These are phyloP conservation scores for Xerocomus minutiporus DNA, from an alignment of 1,284 basidiomycete genomes.

Conservation along the genomic window DNA sequence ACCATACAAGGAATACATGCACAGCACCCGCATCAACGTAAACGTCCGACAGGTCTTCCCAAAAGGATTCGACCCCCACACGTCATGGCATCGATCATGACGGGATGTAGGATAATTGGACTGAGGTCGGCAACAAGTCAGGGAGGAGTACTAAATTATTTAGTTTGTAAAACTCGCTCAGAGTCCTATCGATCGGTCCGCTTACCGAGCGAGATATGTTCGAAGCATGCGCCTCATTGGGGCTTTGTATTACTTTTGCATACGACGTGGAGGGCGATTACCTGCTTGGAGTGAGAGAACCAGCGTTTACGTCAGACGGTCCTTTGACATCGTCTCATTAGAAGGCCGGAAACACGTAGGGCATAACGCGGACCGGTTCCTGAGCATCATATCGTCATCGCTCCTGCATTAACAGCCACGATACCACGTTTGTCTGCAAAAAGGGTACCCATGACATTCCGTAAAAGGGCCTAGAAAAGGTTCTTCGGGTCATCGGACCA, in stretches of 20 bases:
- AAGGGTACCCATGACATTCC: conserved; percentile 5
- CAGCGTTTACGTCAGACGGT: conserved; percentile 5
- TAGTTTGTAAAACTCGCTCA: conserved; percentile 3
- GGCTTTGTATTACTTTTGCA: not conserved
- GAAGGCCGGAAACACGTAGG: not conserved
- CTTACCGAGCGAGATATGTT: conserved; percentile 7
- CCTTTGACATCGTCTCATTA: conserved; percentile 27
- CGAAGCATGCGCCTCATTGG: not conserved
- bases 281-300: conserved; percentile 1
- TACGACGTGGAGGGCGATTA: not conserved
- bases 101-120: not conserved
- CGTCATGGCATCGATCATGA: conserved; percentile 5
- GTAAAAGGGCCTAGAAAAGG: not conserved
- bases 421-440: not conserved
- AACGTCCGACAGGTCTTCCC: conserved; percentile 88
- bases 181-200: conserved; percentile 13
- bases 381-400: not conserved
- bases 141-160: not conserved
- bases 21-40: conserved; percentile 74
- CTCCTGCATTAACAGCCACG: conserved; percentile 1
- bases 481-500: conserved; percentile 1
- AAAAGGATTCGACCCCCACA: conserved; percentile 54
- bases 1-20: conserved; percentile 60
- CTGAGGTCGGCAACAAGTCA: not conserved
- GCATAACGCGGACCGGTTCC: conserved; percentile 2